Evolutionary conservation across 2,329 filamentous ascomycete genomes (phyloP), one percentile per base, ranked within the genome.

Genomic region (Plectosphaerella cucumerina): DNA sequence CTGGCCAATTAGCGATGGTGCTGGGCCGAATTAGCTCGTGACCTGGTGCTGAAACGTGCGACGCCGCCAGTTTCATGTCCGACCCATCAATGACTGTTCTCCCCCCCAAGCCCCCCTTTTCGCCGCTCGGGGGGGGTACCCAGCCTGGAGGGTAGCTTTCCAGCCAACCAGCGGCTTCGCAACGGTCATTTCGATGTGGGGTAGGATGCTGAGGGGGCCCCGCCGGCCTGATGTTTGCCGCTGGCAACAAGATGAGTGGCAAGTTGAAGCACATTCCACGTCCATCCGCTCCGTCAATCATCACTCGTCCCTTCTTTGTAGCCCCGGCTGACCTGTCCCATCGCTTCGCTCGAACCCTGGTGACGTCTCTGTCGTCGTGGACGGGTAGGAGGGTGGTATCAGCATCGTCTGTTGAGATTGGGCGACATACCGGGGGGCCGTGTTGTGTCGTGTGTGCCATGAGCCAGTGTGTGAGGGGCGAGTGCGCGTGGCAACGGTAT

Each of bases 21-120:
- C 14, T 6, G n/a, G 37, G 37, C n/a, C 18, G 37, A 41, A 17
- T n/a, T 41, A 41, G 37, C 37, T 41, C 37, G 37, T 41, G 37
- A 50, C 47, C 48, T 39, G 52, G 54, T 54, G 52, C 54, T 41
- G 48, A 56, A 53, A 56, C 44, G 42, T 54, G 54, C 54, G 54
- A 56, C 54, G 43, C 52, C 26, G 48, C 52, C 41, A 15, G 54
- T 56, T 56, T 56, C 54, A 56, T 50, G 49, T 46, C 26, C 44
- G 17, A 46, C 44, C 44, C 44, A 33, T 23, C 44, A n/a, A n/a
- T 8, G 31, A n/a, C 22, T n/a, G n/a, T n/a, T n/a, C n/a, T n/a
- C n/a, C n/a, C n/a, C n/a, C n/a, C n/a, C n/a, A n/a, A n/a, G 21
- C 44, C 44, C 21, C 44, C 23, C 33, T 34, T 46, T 46, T 46